Conservation (phyloP, 1,139 yeast species). For the Keqinozyma sinolaborantium region DNA sequence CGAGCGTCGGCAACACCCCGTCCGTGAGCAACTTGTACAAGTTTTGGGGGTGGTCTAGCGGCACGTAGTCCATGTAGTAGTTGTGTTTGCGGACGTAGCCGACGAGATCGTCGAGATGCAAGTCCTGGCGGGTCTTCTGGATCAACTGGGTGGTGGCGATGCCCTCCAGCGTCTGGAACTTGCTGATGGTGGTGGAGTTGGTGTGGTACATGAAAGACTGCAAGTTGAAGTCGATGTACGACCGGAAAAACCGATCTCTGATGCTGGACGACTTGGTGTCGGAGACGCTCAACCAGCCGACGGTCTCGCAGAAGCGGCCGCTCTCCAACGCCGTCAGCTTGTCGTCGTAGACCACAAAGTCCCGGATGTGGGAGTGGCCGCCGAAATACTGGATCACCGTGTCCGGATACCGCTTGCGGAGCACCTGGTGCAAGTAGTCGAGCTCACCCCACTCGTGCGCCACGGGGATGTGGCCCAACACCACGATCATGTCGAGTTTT, state of each 20-base stretch:
- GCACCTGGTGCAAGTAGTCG: conserved; percentile 42
- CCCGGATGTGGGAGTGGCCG: conserved; percentile 93
- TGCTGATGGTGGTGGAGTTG: conserved; percentile 16
- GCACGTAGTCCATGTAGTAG: conserved; percentile 69
- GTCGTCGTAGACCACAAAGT: conserved; percentile 66
- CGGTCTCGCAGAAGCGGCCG: conserved; percentile 89
- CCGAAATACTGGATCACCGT: conserved; percentile 83
- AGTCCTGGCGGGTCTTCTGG: conserved; percentile 36
- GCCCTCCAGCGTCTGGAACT: conserved; percentile 53
- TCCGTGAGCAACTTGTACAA: conserved; percentile 59
- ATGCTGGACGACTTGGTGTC: conserved; percentile 17
- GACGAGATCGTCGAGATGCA: conserved; percentile 52
- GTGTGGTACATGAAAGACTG: conserved; percentile 69
- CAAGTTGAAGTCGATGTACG: conserved; percentile 77
- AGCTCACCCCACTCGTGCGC: conserved; percentile 55
- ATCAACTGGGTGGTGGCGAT: conserved; percentile 43
- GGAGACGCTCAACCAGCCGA: conserved; percentile 81
- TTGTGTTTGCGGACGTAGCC: conserved; percentile 62
- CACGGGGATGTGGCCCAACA: conserved; percentile 83
- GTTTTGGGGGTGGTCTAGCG: conserved; percentile 57
- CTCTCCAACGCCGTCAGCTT: conserved; percentile 77
- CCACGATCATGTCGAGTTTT: conserved; percentile 60
- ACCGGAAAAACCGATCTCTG: conserved; percentile 40
- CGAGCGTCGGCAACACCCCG: conserved; percentile 57
- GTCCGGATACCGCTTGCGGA: conserved; percentile 59